Evolutionary conservation across 1,284 basidiomycete species (phyloP), one percentile per base, ranked within the genome.

Genomic region (Abortiporus biennis): DNA sequence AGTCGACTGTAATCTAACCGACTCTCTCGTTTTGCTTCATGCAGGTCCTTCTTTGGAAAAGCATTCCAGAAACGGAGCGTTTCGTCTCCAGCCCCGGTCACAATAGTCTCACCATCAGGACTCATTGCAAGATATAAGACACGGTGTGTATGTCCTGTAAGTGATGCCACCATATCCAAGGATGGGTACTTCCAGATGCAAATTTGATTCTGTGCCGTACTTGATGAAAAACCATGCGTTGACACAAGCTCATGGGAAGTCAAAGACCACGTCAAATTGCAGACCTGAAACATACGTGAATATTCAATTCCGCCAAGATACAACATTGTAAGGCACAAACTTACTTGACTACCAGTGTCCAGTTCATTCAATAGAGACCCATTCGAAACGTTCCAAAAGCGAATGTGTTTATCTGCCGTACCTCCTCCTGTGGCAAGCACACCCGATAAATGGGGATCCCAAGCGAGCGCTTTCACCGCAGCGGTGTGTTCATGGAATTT

Each of bases 141-240:
- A 49, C 92, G 86, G 56, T 87, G 90, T 0, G 92, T 92, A 62
- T 99, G 95, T 3, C 96, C 96, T 0, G 90, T 91, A 11, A 99
- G 72, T 3, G 92, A 92, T 0, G 94, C 94, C 6, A 98, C 91
- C 76, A 93, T 93, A 46, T 87, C 83, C 63, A 95, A 74, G 6
- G 83, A 84, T 0, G 95, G 96, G 63, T 98, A 98, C 58, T 88
- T 87, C 95, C 95, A 99, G 51, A 99, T 90, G 58, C 92, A 94
- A 43, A 99, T 95, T 64, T 99, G 95, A 64, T 99, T 98, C 63
- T 97, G 93, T 4, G 94, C 83, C 0, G 89, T 83, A 2, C 91
- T 92, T 4, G 85, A 89, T 16, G 92, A 95, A 68, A 94, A 99
- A 1, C 96, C 95, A 57, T 99, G 95, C 2, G 95, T 99, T 11